phyloP scores from a whole-genome alignment of 805 yeast genomes.

The Schwanniomyces occidentalis region DNA sequence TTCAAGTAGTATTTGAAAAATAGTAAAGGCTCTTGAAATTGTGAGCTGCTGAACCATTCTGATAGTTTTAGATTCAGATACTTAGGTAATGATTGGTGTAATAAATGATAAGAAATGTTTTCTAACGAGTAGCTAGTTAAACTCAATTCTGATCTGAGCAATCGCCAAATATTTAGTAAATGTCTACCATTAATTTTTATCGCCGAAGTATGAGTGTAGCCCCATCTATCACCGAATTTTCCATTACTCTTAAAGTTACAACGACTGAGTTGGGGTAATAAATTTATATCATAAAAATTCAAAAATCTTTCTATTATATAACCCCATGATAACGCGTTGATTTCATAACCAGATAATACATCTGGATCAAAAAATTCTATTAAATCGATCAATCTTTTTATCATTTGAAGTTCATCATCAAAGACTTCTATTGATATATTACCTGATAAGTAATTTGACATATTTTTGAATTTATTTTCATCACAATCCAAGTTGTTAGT shows the following conservation, averaged over 20 bases:
- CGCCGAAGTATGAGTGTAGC: constrained; percentile 73
- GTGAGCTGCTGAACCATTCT: constrained; percentile 18
- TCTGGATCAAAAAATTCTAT: constrained; percentile 80
- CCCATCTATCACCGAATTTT: constrained; percentile 72
- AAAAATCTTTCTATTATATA: constrained; percentile 69
- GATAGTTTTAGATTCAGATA: constrained; percentile 53
- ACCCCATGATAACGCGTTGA: constrained; percentile 86
- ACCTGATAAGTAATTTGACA: constrained; percentile 4
- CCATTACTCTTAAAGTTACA: constrained; percentile 49
- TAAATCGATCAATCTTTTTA: constrained; percentile 53
- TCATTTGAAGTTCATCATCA: constrained; percentile 57
- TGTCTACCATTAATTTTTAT: constrained; percentile 78
- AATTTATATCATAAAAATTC: constrained; percentile 46
- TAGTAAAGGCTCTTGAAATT: constrained; percentile 19
- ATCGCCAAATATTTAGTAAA: constrained; percentile 81
- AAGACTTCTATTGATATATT: constrained; percentile 24
- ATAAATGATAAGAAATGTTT: constrained; percentile 64
- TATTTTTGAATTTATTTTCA: constrained; percentile 1
- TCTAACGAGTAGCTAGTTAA: constrained; percentile 74
- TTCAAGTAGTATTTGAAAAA: constrained; percentile 48
- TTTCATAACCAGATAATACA: constrained; percentile 81
- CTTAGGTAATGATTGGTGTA: constrained; percentile 69
- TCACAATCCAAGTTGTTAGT: constrained; percentile 8
- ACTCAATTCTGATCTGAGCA: constrained; percentile 60
- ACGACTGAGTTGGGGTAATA: constrained; percentile 63